Evolutionary conservation across 2,329 filamentous ascomycete genomes (phyloP), one percentile per base, ranked within the genome.

Genomic region (Daldinia sp.): DNA sequence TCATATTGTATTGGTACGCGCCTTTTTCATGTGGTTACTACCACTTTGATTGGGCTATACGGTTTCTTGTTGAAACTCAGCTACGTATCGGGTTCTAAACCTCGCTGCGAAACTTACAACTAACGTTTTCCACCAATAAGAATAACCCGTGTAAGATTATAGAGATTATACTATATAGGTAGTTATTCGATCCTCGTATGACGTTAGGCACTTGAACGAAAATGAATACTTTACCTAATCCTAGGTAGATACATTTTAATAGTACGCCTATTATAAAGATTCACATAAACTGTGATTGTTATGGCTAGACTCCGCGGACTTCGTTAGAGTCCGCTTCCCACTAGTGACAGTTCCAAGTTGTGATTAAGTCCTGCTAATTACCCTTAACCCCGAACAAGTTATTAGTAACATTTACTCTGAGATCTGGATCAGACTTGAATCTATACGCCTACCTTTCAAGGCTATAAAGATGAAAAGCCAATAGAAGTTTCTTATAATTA

Each of bases 1-100:
- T 48, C 13, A 28, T 10, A 48, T 28, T 28, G 12, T 46, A 13
- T 30, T 5, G 4, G 46, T 10, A 33, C 15, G 15, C 23, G 6
- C 46, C 23, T n/a, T 6, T 10, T 50, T 30, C 23, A n/a, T 50
- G 46, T 50, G 46, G 26, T 50, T 50, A 50, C 23, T n/a, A 50
- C 44, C 4, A n/a, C n/a, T 48, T 48, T 37, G 10, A 7, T 4
- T 12, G 4, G 13, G 12, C 5, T 15, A n/a, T 50, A 30, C 2
- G 6, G 12, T 42, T 30, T 2, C 12, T n/a, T 2, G 13, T 18
- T 33, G 26, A 48, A 12, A 26, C 23, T 48, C 12, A 28, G 20
- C 6, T 30, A n/a, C n/a, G n/a, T n/a, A n/a, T 26, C 33, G 15
- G 15, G 46, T 23, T 18, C 33, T 10, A 30, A 50, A 33, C 30